Conservation (phyloP, 768 basidiomycete genomes). For the Pilatotrama ljubarskyi region DNA sequence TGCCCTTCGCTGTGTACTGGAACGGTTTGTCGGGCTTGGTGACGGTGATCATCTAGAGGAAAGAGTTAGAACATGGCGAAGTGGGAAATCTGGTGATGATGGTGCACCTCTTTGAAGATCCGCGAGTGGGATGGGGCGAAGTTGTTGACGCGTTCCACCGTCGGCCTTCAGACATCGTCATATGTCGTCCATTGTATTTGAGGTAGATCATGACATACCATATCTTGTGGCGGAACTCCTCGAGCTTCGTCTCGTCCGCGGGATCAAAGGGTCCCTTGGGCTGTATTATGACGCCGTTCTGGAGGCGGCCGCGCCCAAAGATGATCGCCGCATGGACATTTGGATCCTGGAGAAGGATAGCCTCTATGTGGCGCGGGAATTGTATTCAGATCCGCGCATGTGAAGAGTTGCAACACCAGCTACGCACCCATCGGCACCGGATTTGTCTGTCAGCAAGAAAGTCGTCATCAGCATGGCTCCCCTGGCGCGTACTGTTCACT, state of each 20-base stretch:
- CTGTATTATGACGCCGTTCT: constrained; percentile 42
- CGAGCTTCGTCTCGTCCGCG: constrained; percentile 4
- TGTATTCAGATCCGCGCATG: too few species aligned
- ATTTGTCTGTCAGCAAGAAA: background rate
- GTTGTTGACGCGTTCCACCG: constrained; percentile 27
- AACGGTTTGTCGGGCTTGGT: constrained; percentile 31
- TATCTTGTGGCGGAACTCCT: constrained; percentile 15
- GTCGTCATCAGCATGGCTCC: too few species aligned
- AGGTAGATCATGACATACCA: constrained; percentile 7
- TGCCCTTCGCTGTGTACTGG: constrained; percentile 33
- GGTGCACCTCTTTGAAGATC: constrained; percentile 35
- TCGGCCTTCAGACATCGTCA: constrained; percentile 20
- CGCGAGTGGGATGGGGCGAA: constrained; percentile 32
- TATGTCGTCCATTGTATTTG: background rate
- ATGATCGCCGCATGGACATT: constrained; percentile 36
- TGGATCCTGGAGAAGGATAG: constrained; percentile 37
- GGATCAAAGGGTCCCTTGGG: constrained; percentile 38
- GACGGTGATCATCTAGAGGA: constrained; percentile 34
- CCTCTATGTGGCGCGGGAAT: constrained; percentile 27
- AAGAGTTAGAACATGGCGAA: background rate
- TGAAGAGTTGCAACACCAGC: background rate
- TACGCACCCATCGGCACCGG: background rate
- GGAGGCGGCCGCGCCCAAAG: constrained; percentile 43
- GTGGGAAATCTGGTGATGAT: background rate
- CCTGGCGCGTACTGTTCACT: too few species aligned